Evolutionary conservation across 768 basidiomycete species (phyloP).

Genomic region (Lentinula edodes): DNA sequence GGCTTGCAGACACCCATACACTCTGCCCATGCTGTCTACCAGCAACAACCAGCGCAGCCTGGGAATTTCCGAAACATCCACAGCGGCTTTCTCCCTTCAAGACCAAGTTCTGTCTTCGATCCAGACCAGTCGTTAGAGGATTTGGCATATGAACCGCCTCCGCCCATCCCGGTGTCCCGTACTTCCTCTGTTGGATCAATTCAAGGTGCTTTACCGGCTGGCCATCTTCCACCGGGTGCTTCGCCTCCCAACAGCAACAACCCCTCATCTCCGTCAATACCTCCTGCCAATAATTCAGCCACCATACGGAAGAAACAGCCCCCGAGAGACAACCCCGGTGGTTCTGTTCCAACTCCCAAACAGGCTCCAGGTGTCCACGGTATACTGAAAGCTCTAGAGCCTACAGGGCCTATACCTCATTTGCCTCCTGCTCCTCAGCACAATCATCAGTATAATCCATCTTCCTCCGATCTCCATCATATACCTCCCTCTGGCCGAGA

Average conservation of each 20-base stretch:
- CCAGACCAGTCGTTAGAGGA: slow-evolving; percentile 7
- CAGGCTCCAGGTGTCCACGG: slow-evolving; percentile 38
- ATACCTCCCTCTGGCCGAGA: slow-evolving; percentile 2
- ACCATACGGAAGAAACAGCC: slow-evolving; percentile 16
- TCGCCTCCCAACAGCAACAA: slow-evolving; percentile 32
- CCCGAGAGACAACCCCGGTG: slow-evolving; percentile 33
- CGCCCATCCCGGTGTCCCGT: slow-evolving; percentile 34
- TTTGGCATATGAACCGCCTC: slow-evolving; percentile 14
- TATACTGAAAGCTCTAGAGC: slow-evolving; percentile 61
- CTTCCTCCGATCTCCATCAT: slow-evolving; percentile 27
- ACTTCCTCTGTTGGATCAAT: slow-evolving; percentile 48
- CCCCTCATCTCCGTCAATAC: not conserved
- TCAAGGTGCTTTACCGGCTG: not conserved
- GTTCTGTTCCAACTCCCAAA: slow-evolving; percentile 35
- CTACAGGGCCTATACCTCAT: slow-evolving; percentile 22
- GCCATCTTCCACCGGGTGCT: slow-evolving; percentile 28
- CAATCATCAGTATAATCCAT: slow-evolving; percentile 11
- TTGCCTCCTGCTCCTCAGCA: slow-evolving; percentile 21
- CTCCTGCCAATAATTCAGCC: slow-evolving; percentile 10
- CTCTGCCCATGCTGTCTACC: slow-evolving; percentile 13
- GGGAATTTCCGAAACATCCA: not conserved
- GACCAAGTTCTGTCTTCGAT: slow-evolving; percentile 17
- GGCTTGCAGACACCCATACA: slow-evolving; percentile 18
- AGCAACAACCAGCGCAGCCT: slow-evolving; percentile 17
- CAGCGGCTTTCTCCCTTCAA: slow-evolving; percentile 5